These are phyloP conservation scores for Brassica hybrid DNA, from an alignment of 441 rosid genomes.

Conservation along the genomic window DNA sequence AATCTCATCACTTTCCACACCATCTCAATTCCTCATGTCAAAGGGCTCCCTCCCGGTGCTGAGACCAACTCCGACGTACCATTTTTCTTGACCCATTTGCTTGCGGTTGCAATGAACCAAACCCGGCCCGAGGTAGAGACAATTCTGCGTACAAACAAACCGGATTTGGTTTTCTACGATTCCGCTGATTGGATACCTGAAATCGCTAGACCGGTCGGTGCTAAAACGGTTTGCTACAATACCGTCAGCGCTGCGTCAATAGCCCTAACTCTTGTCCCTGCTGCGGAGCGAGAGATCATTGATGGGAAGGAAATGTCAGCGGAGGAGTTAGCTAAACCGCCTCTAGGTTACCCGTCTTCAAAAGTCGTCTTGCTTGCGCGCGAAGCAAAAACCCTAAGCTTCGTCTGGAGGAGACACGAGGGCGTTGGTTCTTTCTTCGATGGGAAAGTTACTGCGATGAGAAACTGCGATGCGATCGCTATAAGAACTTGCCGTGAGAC, in stretches of 20 bases:
- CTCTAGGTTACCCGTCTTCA: slow-evolving; percentile 67
- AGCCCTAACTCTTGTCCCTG: slow-evolving; percentile 60
- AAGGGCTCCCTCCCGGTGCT: slow-evolving; percentile 67
- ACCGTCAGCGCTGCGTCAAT: slow-evolving; percentile 57
- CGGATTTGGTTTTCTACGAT: slow-evolving; percentile 57
- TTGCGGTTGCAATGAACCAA: slow-evolving; percentile 63
- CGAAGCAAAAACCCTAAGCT: slow-evolving; percentile 44
- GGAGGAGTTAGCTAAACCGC: slow-evolving; percentile 53
- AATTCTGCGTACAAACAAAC: slow-evolving; percentile 40
- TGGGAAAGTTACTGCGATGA: slow-evolving; percentile 46
- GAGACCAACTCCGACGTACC: slow-evolving; percentile 75
- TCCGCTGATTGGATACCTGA: slow-evolving; percentile 63
- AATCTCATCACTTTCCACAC: slow-evolving; percentile 57
- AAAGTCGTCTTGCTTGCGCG: slow-evolving; percentile 48
- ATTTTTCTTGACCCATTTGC: slow-evolving; percentile 43
- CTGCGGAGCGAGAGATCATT: slow-evolving; percentile 47
- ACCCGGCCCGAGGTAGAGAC: slow-evolving; percentile 55
- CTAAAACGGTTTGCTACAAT: slow-evolving; percentile 55
- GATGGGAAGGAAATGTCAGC: slow-evolving; percentile 46
- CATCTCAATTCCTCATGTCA: slow-evolving; percentile 53
- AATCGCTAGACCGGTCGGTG: slow-evolving; percentile 51
- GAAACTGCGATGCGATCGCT: slow-evolving; percentile 55
- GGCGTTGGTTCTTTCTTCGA: slow-evolving; percentile 55
- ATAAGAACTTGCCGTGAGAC: slow-evolving; percentile 68
- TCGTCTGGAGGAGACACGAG: slow-evolving; percentile 49